Evolutionary conservation across 192 early-diverging fungal genomes (phyloP).

Genomic region (Allomyces macrogynus): DNA sequence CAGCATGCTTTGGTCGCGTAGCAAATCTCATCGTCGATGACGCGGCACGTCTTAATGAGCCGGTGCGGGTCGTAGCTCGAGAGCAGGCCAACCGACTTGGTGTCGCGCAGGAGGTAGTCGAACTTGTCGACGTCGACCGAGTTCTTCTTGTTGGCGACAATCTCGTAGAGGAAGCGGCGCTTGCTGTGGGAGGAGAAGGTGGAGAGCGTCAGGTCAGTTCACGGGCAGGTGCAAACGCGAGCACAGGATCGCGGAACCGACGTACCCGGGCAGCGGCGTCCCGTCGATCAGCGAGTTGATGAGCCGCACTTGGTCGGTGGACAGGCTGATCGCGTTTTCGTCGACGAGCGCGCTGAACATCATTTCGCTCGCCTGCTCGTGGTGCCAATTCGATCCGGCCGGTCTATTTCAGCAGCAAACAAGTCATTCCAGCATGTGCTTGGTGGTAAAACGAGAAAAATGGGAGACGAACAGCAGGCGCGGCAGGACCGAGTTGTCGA

Average conservation of each 20-base stretch:
- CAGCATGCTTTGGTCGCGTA: slow-evolving; percentile 49
- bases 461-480: slow-evolving; percentile 6
- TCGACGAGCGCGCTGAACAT: slow-evolving; percentile 68
- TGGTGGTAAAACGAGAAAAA: background rate
- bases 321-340: slow-evolving; percentile 46
- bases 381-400: slow-evolving; percentile 37
- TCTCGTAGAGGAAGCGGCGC: slow-evolving; percentile 71
- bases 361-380: slow-evolving; percentile 61
- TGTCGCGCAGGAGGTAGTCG: slow-evolving; percentile 48
- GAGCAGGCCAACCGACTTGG: background rate
- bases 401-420: slow-evolving; percentile 1
- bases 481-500: slow-evolving; percentile 79
- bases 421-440: background rate
- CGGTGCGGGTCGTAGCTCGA: slow-evolving; percentile 22
- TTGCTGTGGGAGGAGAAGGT: background rate
- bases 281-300: slow-evolving; percentile 59
- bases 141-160: slow-evolving; percentile 89
- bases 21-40: slow-evolving; percentile 75
- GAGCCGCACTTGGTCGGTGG: slow-evolving; percentile 29
- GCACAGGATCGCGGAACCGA: slow-evolving; percentile 4
- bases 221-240: slow-evolving; percentile 13
- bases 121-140: slow-evolving; percentile 91
- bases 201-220: background rate
- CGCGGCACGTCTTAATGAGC: slow-evolving; percentile 59
- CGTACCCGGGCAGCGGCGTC: slow-evolving; percentile 7